A percentile compares a stretch with the other conserved stretches of the same genome.
Conservation (phyloP, 2,329 filamentous ascomycete genomes). For the Colletotrichum chrysophilum region DNA sequence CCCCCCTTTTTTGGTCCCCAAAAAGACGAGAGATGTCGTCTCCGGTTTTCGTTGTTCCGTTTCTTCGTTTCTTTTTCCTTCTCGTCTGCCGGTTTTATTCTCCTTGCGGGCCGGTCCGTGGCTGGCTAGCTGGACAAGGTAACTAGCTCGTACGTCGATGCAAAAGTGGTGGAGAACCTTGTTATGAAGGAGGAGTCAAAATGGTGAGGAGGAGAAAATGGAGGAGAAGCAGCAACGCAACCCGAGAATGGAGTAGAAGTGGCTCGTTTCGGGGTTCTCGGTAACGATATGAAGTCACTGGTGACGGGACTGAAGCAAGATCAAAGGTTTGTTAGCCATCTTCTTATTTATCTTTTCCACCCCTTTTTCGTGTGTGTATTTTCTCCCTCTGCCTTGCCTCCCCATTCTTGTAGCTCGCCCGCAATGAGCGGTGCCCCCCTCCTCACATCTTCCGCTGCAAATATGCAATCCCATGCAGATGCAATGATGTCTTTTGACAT, state of each 20-base stretch:
- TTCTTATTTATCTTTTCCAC: constrained; percentile 18
- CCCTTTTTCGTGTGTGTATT: neutral
- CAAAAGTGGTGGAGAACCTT: constrained; percentile 11
- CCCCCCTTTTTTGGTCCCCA: neutral
- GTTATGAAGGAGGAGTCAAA: constrained; percentile 3
- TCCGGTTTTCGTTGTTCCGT: neutral
- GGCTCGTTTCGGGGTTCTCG: constrained; percentile 16
- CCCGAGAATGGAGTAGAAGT: constrained; percentile 15
- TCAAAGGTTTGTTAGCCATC: constrained; percentile 20
- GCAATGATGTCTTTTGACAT: constrained; percentile 8
- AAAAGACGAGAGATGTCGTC: neutral
- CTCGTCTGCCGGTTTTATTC: neutral
- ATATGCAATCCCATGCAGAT: constrained; percentile 19
- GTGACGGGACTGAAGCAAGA: constrained; percentile 4
- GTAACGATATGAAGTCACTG: constrained; percentile 16
- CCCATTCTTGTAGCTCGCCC: neutral
- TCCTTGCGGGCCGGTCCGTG: constrained; percentile 12
- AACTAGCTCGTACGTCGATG: neutral
- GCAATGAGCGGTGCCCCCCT: neutral
- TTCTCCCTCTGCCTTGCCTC: neutral
- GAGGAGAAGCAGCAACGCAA: constrained; percentile 1
- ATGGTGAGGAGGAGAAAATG: neutral
- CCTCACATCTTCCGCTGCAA: neutral
- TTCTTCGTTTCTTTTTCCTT: neutral
- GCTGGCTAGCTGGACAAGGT: constrained; percentile 5